A percentile compares a stretch with the other conserved stretches of the same genome.
phyloP scores from a whole-genome alignment of 2,329 filamentous ascomycete genomes.

The Cercospora sesami region DNA sequence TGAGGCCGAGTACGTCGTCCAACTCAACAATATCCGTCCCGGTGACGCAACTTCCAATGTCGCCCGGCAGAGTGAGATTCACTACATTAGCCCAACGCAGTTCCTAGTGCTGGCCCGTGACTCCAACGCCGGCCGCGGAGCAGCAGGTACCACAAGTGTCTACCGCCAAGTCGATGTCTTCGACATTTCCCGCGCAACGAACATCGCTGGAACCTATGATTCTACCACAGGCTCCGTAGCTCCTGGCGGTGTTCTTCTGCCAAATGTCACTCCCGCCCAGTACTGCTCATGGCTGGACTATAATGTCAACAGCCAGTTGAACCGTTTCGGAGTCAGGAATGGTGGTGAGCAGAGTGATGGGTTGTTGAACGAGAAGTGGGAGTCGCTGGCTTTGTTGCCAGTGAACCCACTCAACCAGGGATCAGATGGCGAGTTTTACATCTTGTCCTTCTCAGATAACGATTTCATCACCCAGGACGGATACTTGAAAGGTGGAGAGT shows the following conservation, averaged over 20 bases:
- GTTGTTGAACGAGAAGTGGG: conserved; percentile 76
- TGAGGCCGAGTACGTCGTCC: conserved; percentile 64
- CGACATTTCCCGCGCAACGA: conserved; percentile 61
- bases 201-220: conserved; percentile 58
- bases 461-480: conserved; percentile 74
- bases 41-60: conserved; percentile 55
- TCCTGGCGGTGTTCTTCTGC: conserved; percentile 54
- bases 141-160: conserved; percentile 50
- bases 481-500: conserved; percentile 58
- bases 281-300: conserved; percentile 64
- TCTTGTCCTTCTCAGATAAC: conserved; percentile 69
- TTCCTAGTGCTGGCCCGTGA: conserved; percentile 69
- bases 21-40: conserved; percentile 51
- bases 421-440: conserved; percentile 62
- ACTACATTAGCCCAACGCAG: conserved; percentile 61
- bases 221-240: conserved; percentile 46
- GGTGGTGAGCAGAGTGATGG: conserved; percentile 60
- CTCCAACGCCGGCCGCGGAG: conserved; percentile 59
- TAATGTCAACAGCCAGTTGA: conserved; percentile 65
- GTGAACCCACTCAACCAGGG: conserved; percentile 49
- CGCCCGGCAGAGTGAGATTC: conserved; percentile 69
- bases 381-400: conserved; percentile 64
- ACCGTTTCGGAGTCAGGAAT: conserved; percentile 67
- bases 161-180: conserved; percentile 72
- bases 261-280: conserved; percentile 56